Evolutionary conservation across 306 rosid genomes (phyloP).

Genomic region (Crataegus laevigata): DNA sequence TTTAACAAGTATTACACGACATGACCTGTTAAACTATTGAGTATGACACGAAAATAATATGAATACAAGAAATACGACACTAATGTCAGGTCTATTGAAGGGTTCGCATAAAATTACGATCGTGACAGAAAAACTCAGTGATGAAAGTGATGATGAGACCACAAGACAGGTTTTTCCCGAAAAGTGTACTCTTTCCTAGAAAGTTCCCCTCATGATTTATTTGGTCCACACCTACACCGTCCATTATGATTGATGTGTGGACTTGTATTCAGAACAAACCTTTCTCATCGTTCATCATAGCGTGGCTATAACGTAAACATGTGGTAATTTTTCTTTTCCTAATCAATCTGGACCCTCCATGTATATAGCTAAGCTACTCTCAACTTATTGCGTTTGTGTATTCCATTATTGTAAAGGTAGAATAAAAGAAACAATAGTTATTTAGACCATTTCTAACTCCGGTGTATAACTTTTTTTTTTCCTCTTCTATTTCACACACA

Average conservation of each 20-base stretch:
- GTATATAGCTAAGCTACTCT: background rate
- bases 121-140: conserved; percentile 22
- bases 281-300: conserved; percentile 30
- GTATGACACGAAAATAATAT: too few species aligned
- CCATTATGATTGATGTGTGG: conserved; percentile 38
- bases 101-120: conserved; percentile 32
- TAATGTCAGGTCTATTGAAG: too few species aligned
- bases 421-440: background rate
- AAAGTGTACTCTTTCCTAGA: conserved; percentile 54
- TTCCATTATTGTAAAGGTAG: conserved; percentile 3
- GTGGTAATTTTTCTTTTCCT: background rate
- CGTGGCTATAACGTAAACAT: conserved; percentile 35
- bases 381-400: background rate
- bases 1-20: too few species aligned
- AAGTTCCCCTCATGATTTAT: conserved; percentile 45
- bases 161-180: conserved; percentile 50
- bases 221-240: conserved; percentile 44
- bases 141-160: conserved; percentile 47
- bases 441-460: too few species aligned
- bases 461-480: too few species aligned
- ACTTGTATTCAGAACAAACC: conserved; percentile 23
- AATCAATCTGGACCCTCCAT: conserved; percentile 4
- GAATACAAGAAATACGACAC: too few species aligned
- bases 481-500: too few species aligned
- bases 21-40: too few species aligned